Base-by-base conservation (phyloP, 306 rosid genomes). In the Senna tora region DNA sequence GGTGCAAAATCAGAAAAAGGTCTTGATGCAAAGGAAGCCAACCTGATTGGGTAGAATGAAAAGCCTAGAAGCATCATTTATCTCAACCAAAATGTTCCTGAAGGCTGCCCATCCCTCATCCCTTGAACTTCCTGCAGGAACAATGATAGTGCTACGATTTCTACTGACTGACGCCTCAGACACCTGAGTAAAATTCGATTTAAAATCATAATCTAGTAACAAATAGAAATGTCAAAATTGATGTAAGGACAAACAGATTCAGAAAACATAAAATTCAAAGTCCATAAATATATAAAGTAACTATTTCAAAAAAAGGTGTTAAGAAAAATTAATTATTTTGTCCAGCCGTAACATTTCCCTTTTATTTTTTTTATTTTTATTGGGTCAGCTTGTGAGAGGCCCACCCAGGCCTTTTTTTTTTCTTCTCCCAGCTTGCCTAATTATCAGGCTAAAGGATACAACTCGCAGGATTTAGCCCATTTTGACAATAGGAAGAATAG, bases 91-190 rank as follows among this genome's bases (percentile, higher is more conserved):
- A 82, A 95, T 91, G 81, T 91, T 91, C 77, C 99, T 82, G 76
- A 95, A 95, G 38, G 97, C 96, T 38, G 99, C 86, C 99, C 99
- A 95, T 51, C 99, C 99, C 81, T 95, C 99, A 71, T 95, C 99
- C 71, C 89, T 84, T 68, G 86, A 82, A 79, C 91, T 95, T 81
- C 99, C 97, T 15, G 99, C 97, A 43, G 99, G 99, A 81, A 95
- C 96, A 71, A 95, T 95, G 75, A 95, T 95, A 74, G 99, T 95
- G 80, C 99, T 95, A 52, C 99, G 96, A 68, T 95, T 95, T 84
- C 99, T 86, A 84, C 96, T 91, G 39, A 95, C 96, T 74, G 99
- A 95, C 56, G 99, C 99, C 83, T 95, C 99, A 42, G 97, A 91
- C 52, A 95, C 96, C 99, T 95, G 81, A 52, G 71, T 21, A 77